A percentile compares a stretch with the other conserved stretches of the same genome.
Evolutionary conservation across 2,329 filamentous ascomycete species (phyloP).

Genomic region (Stemphylium vesicarium): DNA sequence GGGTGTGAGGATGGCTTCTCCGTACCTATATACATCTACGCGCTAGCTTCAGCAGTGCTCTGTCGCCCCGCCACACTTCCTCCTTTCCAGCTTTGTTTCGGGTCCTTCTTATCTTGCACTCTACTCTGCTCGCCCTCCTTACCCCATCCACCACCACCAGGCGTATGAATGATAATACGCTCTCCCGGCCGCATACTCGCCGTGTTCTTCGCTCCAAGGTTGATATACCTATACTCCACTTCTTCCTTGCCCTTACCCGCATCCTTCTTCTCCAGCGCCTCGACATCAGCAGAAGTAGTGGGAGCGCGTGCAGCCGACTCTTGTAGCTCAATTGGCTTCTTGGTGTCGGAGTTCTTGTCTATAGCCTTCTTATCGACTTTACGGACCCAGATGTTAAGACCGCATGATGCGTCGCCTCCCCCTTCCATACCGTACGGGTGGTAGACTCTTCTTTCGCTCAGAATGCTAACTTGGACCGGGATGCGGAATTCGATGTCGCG

Average conservation of each 20-base stretch:
- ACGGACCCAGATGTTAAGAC: conserved; percentile 86
- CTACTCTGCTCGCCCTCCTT: conserved; percentile 63
- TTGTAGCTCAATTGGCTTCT: conserved; percentile 25
- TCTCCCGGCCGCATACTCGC: conserved; percentile 78
- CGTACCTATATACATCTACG: conserved; percentile 6
- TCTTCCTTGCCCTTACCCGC: conserved; percentile 44
- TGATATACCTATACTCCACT: conserved; percentile 68
- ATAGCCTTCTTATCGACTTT: conserved; percentile 58
- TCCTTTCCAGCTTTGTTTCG: conserved; percentile 64
- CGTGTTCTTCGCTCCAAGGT: conserved; percentile 80
- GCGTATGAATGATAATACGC: conserved; percentile 77
- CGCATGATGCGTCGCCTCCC: conserved; percentile 77
- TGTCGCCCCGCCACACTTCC: conserved; percentile 64
- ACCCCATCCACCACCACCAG: conserved; percentile 82
- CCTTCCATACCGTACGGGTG: conserved; percentile 84
- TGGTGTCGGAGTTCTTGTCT: conserved; percentile 33
- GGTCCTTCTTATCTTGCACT: conserved; percentile 61
- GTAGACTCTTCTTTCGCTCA: conserved; percentile 78
- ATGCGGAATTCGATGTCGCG: conserved; percentile 83
- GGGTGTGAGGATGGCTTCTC: neutral
- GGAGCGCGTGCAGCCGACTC: conserved; percentile 48
- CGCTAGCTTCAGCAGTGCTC: conserved; percentile 57
- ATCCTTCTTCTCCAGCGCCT: conserved; percentile 39
- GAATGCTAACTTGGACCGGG: conserved; percentile 77
- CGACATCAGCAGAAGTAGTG: conserved; percentile 55